A percentile compares a stretch with the other conserved stretches of the same genome.
Conservation (phyloP, 345 rosid genomes). For the Melastoma malabathricum region DNA sequence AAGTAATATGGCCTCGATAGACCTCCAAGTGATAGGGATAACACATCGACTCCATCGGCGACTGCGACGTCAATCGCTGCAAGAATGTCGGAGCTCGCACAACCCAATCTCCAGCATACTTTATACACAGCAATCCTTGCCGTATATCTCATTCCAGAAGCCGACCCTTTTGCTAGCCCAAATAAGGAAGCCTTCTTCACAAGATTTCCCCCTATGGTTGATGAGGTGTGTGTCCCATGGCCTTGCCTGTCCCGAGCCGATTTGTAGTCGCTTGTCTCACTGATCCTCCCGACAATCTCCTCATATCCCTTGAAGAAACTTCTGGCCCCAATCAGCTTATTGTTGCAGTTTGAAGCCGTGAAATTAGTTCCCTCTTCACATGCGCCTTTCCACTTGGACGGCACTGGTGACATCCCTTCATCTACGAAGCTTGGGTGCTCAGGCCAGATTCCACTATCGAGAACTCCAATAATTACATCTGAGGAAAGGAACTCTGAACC, state of each 20-base stretch:
- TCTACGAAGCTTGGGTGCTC: slow-evolving; percentile 65
- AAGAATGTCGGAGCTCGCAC: slow-evolving; percentile 40
- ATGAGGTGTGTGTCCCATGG: slow-evolving; percentile 82
- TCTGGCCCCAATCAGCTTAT: slow-evolving; percentile 65
- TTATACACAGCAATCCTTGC: slow-evolving; percentile 67
- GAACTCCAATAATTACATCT: slow-evolving; percentile 52
- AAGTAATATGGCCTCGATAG: slow-evolving; percentile 35
- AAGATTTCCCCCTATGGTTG: slow-evolving; percentile 55
- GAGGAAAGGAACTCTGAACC: slow-evolving; percentile 21
- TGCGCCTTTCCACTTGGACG: slow-evolving; percentile 58
- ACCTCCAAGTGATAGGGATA: slow-evolving; percentile 64
- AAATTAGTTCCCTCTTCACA: slow-evolving; percentile 60
- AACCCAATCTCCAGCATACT: slow-evolving; percentile 58
- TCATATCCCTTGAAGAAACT: slow-evolving; percentile 52
- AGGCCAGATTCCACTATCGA: slow-evolving; percentile 73
- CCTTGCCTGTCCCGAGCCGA: slow-evolving; percentile 65
- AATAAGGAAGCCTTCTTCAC: slow-evolving; percentile 31
- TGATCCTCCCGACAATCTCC: slow-evolving; percentile 28
- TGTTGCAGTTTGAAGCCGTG: slow-evolving; percentile 44
- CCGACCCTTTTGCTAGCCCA: slow-evolving; percentile 48
- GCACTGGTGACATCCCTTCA: slow-evolving; percentile 36
- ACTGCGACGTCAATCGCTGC: slow-evolving; percentile 67
- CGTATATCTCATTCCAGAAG: slow-evolving; percentile 50
- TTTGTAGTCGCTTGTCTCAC: slow-evolving; percentile 35
- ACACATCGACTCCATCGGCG: slow-evolving; percentile 58